A percentile compares a stretch with the other conserved stretches of the same genome.
Conservation (phyloP, 129 eudicot genomes). For the Flaveria brownii region DNA sequence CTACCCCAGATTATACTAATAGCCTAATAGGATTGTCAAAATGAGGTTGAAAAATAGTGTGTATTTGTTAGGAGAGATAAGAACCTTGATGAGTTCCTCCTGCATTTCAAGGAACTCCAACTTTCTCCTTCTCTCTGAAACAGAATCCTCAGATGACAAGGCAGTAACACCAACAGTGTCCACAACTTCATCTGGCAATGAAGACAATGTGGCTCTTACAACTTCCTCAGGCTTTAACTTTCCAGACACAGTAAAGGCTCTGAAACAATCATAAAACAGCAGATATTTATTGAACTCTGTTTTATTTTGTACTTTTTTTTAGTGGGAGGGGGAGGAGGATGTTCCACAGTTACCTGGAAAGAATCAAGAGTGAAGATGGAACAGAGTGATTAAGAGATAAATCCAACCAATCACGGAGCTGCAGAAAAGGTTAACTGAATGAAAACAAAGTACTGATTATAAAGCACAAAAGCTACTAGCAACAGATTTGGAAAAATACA, state of each 20-base stretch:
- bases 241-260: slow-evolving; percentile 88
- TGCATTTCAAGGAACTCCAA: slow-evolving; percentile 97
- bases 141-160: slow-evolving; percentile 92
- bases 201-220: slow-evolving; percentile 87
- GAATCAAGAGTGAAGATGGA: slow-evolving; percentile 95
- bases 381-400: slow-evolving; percentile 94
- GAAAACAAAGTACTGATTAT: neutral
- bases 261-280: slow-evolving; percentile 31
- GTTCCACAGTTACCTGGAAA: slow-evolving; percentile 64
- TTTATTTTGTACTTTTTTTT: neutral
- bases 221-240: slow-evolving; percentile 91
- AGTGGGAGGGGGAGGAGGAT: neutral
- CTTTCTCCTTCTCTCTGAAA: slow-evolving; percentile 89
- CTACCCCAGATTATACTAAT: neutral
- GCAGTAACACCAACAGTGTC: slow-evolving; percentile 86
- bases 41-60: slow-evolving; percentile 1
- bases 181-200: slow-evolving; percentile 97
- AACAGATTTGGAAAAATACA: neutral
- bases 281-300: slow-evolving; percentile 5
- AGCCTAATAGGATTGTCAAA: slow-evolving; percentile 6
- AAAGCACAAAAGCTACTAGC: slow-evolving; percentile 11
- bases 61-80: neutral
- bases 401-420: slow-evolving; percentile 97
- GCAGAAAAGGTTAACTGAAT: slow-evolving; percentile 35
- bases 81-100: slow-evolving; percentile 95